A percentile compares a stretch with the other conserved stretches of the same genome.
Conservation (phyloP, 2,329 filamentous ascomycete genomes). For the Sphaceloma murrayae region DNA sequence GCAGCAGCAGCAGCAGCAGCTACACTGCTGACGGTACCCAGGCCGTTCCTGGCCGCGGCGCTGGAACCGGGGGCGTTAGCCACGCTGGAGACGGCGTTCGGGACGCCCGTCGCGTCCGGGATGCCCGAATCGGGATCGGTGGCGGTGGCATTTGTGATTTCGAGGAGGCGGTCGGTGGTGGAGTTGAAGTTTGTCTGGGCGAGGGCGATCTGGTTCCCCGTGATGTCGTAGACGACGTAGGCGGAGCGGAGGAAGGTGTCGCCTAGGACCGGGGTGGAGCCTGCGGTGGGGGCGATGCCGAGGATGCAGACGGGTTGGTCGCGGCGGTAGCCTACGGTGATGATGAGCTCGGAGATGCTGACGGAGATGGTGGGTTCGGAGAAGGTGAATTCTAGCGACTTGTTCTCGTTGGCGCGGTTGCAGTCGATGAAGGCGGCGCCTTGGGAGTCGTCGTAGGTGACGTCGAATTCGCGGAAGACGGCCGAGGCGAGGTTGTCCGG, state of each 20-base stretch:
- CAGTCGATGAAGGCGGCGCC: conserved; percentile 46
- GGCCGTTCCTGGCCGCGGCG: conserved; percentile 33
- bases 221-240: conserved; percentile 54
- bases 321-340: conserved; percentile 38
- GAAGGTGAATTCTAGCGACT: conserved; percentile 50
- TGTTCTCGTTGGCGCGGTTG: conserved; percentile 38
- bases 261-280: conserved; percentile 44
- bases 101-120: conserved; percentile 44
- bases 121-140: conserved; percentile 40
- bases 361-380: conserved; percentile 47
- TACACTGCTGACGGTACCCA: conserved; percentile 15
- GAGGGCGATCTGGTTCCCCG: conserved; percentile 51
- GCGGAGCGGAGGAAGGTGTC: conserved; percentile 55
- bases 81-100: conserved; percentile 41
- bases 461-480: conserved; percentile 35
- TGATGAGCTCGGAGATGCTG: conserved; percentile 46
- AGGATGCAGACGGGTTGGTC: conserved; percentile 39
- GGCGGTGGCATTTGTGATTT: conserved; percentile 40
- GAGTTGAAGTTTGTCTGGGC: conserved; percentile 54
- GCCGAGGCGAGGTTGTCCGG: conserved; percentile 48
- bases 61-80: conserved; percentile 33
- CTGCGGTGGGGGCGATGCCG: conserved; percentile 44
- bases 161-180: conserved; percentile 41
- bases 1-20: conserved; percentile 22
- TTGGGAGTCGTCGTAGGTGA: conserved; percentile 33